These are phyloP conservation scores for Marsdenia floribunda DNA, from an alignment of 257 asterid genomes.

Conservation along the genomic window DNA sequence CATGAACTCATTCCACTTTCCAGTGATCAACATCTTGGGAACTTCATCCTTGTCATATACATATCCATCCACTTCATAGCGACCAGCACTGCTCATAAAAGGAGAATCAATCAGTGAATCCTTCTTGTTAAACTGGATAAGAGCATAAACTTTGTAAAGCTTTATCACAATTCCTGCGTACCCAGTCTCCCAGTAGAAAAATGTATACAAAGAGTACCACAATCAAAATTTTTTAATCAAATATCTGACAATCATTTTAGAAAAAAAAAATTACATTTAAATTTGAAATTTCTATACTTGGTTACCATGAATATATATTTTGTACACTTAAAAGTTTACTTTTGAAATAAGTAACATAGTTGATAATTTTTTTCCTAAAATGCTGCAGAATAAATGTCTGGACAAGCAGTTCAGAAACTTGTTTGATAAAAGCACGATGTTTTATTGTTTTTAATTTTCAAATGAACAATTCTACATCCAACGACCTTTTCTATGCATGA, in stretches of 20 bases:
- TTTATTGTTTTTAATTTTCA: neutral
- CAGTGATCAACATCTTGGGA: conserved; percentile 88
- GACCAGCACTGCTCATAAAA: conserved; percentile 56
- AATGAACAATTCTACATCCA: neutral
- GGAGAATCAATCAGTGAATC: neutral
- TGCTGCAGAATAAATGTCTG: no score
- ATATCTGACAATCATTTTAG: neutral
- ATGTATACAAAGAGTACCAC: neutral
- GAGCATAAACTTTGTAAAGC: neutral
- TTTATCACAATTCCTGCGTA: neutral
- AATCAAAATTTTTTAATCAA: neutral
- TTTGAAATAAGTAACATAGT: no score
- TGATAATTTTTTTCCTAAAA: no score
- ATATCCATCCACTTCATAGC: conserved; percentile 94
- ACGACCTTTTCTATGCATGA: neutral
- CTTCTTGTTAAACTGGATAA: neutral
- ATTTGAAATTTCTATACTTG: no score
- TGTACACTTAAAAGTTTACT: no score
- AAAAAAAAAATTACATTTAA: no score
- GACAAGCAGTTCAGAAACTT: neutral
- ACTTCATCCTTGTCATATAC: conserved; percentile 73
- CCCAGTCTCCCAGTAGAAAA: neutral
- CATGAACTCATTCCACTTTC: conserved; percentile 79
- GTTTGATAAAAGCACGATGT: neutral
- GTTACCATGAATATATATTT: no score